Evolutionary conservation across 441 rosid genomes (phyloP).

Genomic region (Gossypium schwendimanii): DNA sequence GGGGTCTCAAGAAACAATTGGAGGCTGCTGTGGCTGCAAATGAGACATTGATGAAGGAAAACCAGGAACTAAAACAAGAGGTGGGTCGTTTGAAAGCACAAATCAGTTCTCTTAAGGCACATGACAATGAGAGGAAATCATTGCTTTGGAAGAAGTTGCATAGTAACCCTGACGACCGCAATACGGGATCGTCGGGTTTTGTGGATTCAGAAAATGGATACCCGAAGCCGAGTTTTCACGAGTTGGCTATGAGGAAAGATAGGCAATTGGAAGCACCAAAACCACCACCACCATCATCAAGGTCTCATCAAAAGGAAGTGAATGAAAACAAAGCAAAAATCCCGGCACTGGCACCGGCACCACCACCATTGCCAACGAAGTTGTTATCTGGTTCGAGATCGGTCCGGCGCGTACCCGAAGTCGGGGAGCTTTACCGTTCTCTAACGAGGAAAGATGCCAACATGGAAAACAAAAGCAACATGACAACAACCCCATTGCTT

Average conservation of each 20-base stretch:
- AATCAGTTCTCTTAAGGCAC: conserved; percentile 62
- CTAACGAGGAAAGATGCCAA: conserved; percentile 56
- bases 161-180: conserved; percentile 37
- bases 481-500: conserved; percentile 28
- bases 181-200: conserved; percentile 32
- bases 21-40: conserved; percentile 48
- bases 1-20: conserved; percentile 45
- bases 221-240: conserved; percentile 27
- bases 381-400: conserved; percentile 37
- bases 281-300: conserved; percentile 26
- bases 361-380: conserved; percentile 71
- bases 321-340: conserved; percentile 18
- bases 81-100: conserved; percentile 57
- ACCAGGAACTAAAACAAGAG: conserved; percentile 63
- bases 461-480: conserved; percentile 37
- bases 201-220: conserved; percentile 21
- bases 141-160: conserved; percentile 91
- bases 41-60: conserved; percentile 66
- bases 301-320: conserved; percentile 19
- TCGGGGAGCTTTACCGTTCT: conserved; percentile 70
- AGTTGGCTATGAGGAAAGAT: conserved; percentile 25
- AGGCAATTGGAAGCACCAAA: conserved; percentile 24
- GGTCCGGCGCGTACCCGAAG: conserved; percentile 71
- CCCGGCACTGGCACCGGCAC: conserved; percentile 42
- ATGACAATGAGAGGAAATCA: conserved; percentile 82